phyloP scores from a whole-genome alignment of 768 basidiomycete genomes.

The Amanita fuliginea region DNA sequence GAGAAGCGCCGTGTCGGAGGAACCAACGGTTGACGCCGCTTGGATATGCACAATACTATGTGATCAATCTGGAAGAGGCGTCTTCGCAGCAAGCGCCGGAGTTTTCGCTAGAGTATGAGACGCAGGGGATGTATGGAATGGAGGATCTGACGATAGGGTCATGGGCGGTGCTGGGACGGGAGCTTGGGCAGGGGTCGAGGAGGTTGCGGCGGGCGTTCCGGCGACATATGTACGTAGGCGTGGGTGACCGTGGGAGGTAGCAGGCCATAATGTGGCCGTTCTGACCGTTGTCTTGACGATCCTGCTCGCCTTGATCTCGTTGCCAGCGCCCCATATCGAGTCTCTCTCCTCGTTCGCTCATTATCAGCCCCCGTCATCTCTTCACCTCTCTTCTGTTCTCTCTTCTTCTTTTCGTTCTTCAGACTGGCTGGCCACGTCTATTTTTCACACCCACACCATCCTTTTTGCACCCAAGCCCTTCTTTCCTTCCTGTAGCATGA shows the following conservation, averaged over 20 bases:
- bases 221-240: slow-evolving; percentile 52
- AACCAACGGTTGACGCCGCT: slow-evolving; percentile 66
- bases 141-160: slow-evolving; percentile 67
- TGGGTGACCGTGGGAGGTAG: slow-evolving; percentile 12
- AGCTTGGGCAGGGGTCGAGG: slow-evolving; percentile 40
- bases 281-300: slow-evolving; percentile 33
- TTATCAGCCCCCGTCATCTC: slow-evolving; percentile 21
- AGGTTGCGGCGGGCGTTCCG: slow-evolving; percentile 55
- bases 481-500: slow-evolving; percentile 30
- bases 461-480: slow-evolving; percentile 9
- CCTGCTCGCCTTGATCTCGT: slow-evolving; percentile 11
- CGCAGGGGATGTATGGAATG: slow-evolving; percentile 53
- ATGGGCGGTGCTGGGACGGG: slow-evolving; percentile 59
- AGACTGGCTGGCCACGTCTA: slow-evolving; percentile 51
- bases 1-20: slow-evolving; percentile 55
- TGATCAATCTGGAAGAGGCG: slow-evolving; percentile 44
- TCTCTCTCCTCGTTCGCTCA: slow-evolving; percentile 18
- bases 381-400: slow-evolving; percentile 11
- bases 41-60: slow-evolving; percentile 79
- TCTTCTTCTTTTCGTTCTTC: slow-evolving; percentile 12
- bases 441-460: slow-evolving; percentile 24
- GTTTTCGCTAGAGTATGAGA: slow-evolving; percentile 75
- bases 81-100: slow-evolving; percentile 39
- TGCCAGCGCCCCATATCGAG: slow-evolving; percentile 10
- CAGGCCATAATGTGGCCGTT: slow-evolving; percentile 2